Base-by-base conservation (phyloP, 2,329 filamentous ascomycete species). In the Aspergillus phoenicis region DNA sequence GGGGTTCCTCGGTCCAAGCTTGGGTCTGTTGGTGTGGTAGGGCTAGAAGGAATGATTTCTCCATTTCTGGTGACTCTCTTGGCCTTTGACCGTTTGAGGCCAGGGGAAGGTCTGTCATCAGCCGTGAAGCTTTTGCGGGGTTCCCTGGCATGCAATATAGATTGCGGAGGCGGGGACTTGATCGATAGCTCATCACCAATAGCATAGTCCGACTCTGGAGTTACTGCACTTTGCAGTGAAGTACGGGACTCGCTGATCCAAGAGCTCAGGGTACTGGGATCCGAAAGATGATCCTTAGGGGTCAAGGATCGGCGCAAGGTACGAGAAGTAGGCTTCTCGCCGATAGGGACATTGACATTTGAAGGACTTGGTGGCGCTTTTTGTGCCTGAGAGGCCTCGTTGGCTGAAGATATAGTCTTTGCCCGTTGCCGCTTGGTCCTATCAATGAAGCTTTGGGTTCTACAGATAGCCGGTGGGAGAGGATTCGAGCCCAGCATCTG, bases 401-500 rank as follows among this genome's bases (percentile, higher is more conserved):
- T 60, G 8, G 64, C 54, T 22, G 62, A 58, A 28, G 68, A 64
- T 52, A 65, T 45, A 26, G 66, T 62, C 60, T 73, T 59, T 60
- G 70, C 64, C 62, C 69, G 62, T 64, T 73, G 65, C 66, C 72
- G 69, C 62, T 79, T 80, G 30, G 74, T 74, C 51, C 75, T 75
- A 54, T 75, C 75, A 66, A 82, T 74, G 68, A 87, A 85, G 72
- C 82, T 84, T 62, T 82, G 80, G 54, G 81, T 80, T 65, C 83
- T 80, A 58, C 81, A 81, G 30, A 89, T 80, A 41, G 80, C 79
- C 43, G 87, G 87, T 22, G 87, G 87, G 36, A 88, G 78, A 28
- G 89, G 89, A 36, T 81, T 80, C 30, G 85, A 76, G n/a, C 87
- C 87, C n/a, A 98, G 80, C 77, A 97, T 91, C 41, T 90, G 85